Evolutionary conservation across 495 filamentous ascomycete species (phyloP).

Genomic region (Penicillium alfredii): DNA sequence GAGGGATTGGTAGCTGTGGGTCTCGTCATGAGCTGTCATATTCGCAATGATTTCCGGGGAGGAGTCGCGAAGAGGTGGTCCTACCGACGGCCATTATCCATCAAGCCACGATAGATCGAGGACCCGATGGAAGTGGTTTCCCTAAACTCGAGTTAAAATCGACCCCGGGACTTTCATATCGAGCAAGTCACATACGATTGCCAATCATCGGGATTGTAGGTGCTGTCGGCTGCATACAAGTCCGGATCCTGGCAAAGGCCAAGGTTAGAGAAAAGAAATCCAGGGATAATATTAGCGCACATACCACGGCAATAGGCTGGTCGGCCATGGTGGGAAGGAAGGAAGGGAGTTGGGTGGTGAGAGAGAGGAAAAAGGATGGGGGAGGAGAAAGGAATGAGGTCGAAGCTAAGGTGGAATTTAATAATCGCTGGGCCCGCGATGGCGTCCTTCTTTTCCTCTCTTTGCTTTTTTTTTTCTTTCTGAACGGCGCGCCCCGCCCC

Average conservation of each 20-base stretch:
- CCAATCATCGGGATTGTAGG: constrained; percentile 13
- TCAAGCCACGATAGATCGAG: constrained; percentile 16
- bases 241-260: constrained; percentile 7
- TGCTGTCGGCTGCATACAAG: constrained; percentile 5
- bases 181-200: constrained; percentile 8
- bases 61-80: neutral
- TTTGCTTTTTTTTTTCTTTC: no score
- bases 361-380: neutral
- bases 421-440: no score
- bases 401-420: no score
- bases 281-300: neutral
- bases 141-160: constrained; percentile 1
- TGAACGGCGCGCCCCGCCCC: no score
- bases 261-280: neutral
- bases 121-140: constrained; percentile 15
- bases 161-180: neutral
- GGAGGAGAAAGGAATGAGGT: no score
- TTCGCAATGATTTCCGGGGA: neutral
- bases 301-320: constrained; percentile 2
- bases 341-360: neutral
- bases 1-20: constrained; percentile 14
- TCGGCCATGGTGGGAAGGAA: neutral
- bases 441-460: no score
- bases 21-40: neutral
- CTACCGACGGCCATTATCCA: constrained; percentile 18